Percentiles rank a stretch among this genome's conserved stretches.
Evolutionary conservation across 768 basidiomycete species (phyloP).

Genomic region (Peribolospora kevripleyi): DNA sequence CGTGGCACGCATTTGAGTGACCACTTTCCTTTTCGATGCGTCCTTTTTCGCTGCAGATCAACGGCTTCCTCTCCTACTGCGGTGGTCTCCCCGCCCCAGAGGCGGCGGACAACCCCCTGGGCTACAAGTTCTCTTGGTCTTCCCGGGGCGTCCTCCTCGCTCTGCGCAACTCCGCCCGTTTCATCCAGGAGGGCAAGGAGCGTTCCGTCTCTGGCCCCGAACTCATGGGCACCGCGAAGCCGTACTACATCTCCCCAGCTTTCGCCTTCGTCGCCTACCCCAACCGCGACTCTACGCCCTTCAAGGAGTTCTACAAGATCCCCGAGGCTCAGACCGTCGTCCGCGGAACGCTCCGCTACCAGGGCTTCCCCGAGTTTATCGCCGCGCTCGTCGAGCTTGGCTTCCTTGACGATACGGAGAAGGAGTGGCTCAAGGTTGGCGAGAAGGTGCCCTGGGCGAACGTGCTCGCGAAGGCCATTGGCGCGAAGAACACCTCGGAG

Average conservation of each 20-base stretch:
- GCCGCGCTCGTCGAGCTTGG: conserved; percentile 63
- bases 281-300: conserved; percentile 78
- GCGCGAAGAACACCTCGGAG: conserved; percentile 43
- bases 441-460: conserved; percentile 52
- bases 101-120: conserved; percentile 76
- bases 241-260: conserved; percentile 85
- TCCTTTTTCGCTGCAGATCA: conserved; percentile 30
- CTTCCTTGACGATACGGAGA: conserved; percentile 49
- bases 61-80: conserved; percentile 79
- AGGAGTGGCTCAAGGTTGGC: conserved; percentile 41
- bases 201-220: conserved; percentile 48
- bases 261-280: conserved; percentile 94
- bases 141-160: conserved; percentile 88
- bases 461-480: conserved; percentile 48
- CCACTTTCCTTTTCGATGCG: neutral
- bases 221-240: conserved; percentile 71
- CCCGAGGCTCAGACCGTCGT: conserved; percentile 81
- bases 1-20: neutral
- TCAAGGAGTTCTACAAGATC: conserved; percentile 74
- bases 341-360: conserved; percentile 79
- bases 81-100: conserved; percentile 86
- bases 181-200: conserved; percentile 39
- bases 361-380: conserved; percentile 92
- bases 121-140: conserved; percentile 99
- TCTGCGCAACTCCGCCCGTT: conserved; percentile 68